Percentiles rank a stretch among this genome's conserved stretches.
phyloP scores from a whole-genome alignment of 495 filamentous ascomycete genomes.

The Neurospora sp. region DNA sequence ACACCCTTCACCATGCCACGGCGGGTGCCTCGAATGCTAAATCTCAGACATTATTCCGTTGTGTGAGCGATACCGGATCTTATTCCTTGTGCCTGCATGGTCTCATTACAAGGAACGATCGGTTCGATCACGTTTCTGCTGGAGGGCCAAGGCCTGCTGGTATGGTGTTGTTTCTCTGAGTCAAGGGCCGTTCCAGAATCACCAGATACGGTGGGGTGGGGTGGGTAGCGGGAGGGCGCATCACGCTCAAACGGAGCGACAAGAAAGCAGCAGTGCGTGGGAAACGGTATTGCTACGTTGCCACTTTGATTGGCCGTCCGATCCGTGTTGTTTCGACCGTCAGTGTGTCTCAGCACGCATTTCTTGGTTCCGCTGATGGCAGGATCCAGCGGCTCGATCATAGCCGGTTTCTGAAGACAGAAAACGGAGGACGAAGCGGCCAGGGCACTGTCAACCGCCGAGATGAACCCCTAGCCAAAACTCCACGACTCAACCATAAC shows the following conservation, averaged over 20 bases:
- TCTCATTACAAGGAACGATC: not conserved
- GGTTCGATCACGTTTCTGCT: not conserved
- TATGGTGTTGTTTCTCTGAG: not conserved
- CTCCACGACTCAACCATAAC: slow-evolving; percentile 13
- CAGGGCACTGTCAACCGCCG: not conserved
- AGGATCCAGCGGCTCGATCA: not conserved
- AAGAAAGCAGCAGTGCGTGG: not conserved
- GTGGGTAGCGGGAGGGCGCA: not conserved
- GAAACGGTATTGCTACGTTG: not conserved
- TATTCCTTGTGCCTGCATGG: not conserved
- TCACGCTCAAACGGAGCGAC: not conserved
- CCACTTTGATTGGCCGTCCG: not conserved
- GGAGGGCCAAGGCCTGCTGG: not conserved
- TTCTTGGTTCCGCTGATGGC: not conserved
- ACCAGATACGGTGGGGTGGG: not conserved
- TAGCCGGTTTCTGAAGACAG: not conserved
- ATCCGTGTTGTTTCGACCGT: not conserved
- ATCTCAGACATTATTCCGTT: slow-evolving; percentile 24
- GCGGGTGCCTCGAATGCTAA: slow-evolving; percentile 12
- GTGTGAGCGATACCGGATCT: slow-evolving; percentile 9
- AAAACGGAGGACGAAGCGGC: not conserved
- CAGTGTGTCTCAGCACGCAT: not conserved
- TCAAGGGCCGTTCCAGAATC: not conserved
- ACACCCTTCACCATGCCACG: slow-evolving; percentile 4
- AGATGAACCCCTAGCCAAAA: not conserved